Evolutionary conservation across 805 yeast species (phyloP), one percentile per base, ranked within the genome.

Genomic region (Monosporozyma unispora): DNA sequence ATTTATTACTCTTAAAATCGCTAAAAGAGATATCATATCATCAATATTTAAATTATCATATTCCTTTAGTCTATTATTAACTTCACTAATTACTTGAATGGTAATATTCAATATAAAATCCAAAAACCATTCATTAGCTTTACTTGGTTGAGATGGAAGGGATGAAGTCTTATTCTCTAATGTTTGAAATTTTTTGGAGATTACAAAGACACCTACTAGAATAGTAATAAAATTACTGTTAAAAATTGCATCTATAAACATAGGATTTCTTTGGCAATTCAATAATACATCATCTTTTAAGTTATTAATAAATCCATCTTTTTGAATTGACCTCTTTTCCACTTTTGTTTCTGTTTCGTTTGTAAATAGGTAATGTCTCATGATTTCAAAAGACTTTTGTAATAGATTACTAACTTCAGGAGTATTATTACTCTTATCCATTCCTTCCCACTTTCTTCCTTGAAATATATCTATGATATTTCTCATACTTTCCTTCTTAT

Each of bases 1-100:
- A n/a, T 77, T 66, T 40, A 77, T 59, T 12, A 81, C 63, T 56
- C 88, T 69, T 0, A 77, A 21, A 66, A 55, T 25, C 72, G 77
- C 46, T 69, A 58, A n/a, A 60, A 29, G 8, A 9, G 39, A 18
- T 18, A 35, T 18, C 22, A 35, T 35, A 35, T 18, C 22, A 9
- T 16, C 12, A 9, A 16, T 16, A 18, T 35, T 18, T 16, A 14
- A 12, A 31, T 31, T 31, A 31, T 2, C n/a, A 31, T n/a, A 6
- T 12, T 14, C 16, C 14, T 31, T 31, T 16, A 31, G 16, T 11
- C 14, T n/a, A 2, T 31, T 12, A 5, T 31, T 31, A 31, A n/a
- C 35, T 14, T 3, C n/a, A 4, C 3, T 2, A 6, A 18, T 35
- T 35, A 35, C 18, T 35, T 35, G 39, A 18, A 16, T 18, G 19